Evolutionary conservation across 2,329 filamentous ascomycete genomes (phyloP).

Genomic region (Teratosphaeria gauchensis): DNA sequence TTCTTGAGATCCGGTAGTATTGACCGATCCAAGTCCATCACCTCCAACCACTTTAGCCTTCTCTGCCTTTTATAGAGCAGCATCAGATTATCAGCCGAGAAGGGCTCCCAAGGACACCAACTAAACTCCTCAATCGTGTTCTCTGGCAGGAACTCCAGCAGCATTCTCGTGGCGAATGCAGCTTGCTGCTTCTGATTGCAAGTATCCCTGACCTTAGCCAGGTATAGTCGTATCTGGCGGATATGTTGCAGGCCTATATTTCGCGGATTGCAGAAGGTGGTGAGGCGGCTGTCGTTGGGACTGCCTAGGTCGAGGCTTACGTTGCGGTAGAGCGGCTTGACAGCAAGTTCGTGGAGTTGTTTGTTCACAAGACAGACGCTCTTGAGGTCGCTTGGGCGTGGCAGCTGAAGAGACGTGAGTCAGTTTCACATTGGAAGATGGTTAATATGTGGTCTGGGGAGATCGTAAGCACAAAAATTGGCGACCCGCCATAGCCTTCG

Average conservation of each 20-base stretch:
- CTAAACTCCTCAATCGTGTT: conserved; percentile 10
- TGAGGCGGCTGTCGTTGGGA: conserved; percentile 33
- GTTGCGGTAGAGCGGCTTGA: conserved; percentile 37
- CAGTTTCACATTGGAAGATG: not conserved
- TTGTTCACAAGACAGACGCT: conserved; percentile 39
- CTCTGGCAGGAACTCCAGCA: conserved; percentile 29
- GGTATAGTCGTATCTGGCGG: conserved; percentile 37
- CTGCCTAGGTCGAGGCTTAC: conserved; percentile 39
- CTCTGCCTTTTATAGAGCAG: conserved; percentile 41
- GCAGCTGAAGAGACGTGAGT: conserved; percentile 25
- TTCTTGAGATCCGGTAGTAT: conserved; percentile 34
- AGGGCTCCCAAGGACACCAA: conserved; percentile 42
- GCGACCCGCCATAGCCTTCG: not conserved
- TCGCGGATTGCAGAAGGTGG: conserved; percentile 35
- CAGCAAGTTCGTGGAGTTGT: conserved; percentile 37
- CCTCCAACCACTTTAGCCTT: conserved; percentile 40
- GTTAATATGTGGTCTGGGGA: not conserved
- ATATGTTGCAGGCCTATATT: conserved; percentile 41
- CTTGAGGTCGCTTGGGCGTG: conserved; percentile 38
- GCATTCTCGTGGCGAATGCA: conserved; percentile 39
- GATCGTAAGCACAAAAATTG: not conserved
- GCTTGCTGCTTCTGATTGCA: conserved; percentile 36
- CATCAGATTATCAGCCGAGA: conserved; percentile 38
- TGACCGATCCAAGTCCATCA: conserved; percentile 36
- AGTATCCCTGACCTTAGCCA: conserved; percentile 35